Evolutionary conservation across 805 yeast genomes (phyloP), one percentile per base, ranked within the genome.

Genomic region (Ascoidea asiatica): DNA sequence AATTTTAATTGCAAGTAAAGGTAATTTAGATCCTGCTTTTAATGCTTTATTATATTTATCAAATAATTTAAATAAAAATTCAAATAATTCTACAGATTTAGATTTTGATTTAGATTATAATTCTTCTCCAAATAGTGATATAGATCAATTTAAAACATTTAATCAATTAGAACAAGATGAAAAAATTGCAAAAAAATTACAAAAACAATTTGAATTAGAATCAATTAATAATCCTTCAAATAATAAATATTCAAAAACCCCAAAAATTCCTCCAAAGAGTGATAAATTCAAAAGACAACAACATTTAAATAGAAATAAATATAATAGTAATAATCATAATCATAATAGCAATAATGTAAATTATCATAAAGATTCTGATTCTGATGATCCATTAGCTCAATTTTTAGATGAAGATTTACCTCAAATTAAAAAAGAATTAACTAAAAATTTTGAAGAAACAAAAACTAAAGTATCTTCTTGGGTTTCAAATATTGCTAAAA

Each of bases 1-100:
- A 22, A 80, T 86, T 1, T 66, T 89, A 46, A 84, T 92, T 57
- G 97, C 97, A 2, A 77, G 95, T 18, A 75, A 72, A 41, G 95
- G 95, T 22, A 68, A 73, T 41, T 59, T 86, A 39, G 96, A 87
- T 53, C 79, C 84, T 1, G 95, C 96, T 1, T 90, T 90, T 66
- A 83, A 81, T 59, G 97, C 96, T 0, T 66, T 89, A 54, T 66
- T 90, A 48, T 86, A 74, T 52, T 63, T 86, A 44, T 79, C 85
- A 17, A 96, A 89, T 61, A 51, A 51, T 19, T 47, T 51, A 13
- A 60, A 64, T 45, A 49, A 54, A 46, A 53, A 56, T 23, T 36
- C 43, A 21, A 42, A 40, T 40, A 37, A 44, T 17, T 43, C 41
- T 13, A 29, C 17, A 20, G 21, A 58, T 4, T 49, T 59, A 18